Evolutionary conservation across 768 basidiomycete genomes (phyloP).

Genomic region (Phanerochaete carnosa): DNA sequence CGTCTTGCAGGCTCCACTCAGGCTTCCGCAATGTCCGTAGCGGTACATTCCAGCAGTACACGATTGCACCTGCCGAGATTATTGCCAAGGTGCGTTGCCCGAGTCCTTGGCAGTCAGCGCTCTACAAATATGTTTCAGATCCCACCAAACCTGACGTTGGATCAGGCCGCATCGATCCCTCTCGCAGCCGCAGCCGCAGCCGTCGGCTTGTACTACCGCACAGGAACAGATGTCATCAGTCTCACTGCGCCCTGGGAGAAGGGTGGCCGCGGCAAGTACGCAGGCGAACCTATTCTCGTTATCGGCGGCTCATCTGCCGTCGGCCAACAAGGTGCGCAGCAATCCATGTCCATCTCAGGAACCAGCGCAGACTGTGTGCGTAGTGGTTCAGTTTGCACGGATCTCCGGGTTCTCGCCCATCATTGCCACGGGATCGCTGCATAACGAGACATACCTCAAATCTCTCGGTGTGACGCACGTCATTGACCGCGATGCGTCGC

Average conservation of each 20-base stretch:
- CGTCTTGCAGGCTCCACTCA: conserved; percentile 3
- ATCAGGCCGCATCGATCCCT: conserved; percentile 10
- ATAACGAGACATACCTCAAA: conserved; percentile 19
- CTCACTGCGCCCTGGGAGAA: conserved; percentile 25
- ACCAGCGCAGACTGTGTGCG: conserved; percentile 8
- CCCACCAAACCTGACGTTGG: conserved; percentile 7
- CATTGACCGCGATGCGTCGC: conserved; percentile 17
- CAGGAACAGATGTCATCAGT: conserved; percentile 9
- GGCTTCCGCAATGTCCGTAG: conserved; percentile 6
- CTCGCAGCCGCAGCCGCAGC: conserved; percentile 1
- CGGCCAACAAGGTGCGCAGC: conserved; percentile 26
- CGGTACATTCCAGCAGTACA: conserved; percentile 11
- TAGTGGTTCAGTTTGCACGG: conserved; percentile 24
- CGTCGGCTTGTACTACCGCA: conserved; percentile 1
- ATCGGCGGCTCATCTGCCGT: conserved; percentile 28
- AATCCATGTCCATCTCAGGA: neutral
- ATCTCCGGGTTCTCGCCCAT: conserved; percentile 31
- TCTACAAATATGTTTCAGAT: neutral
- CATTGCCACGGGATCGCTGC: conserved; percentile 26
- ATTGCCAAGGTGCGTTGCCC: conserved; percentile 2
- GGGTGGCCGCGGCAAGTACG: conserved; percentile 27
- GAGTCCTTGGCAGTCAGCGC: neutral
- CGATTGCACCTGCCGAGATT: conserved; percentile 7
- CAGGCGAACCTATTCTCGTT: conserved; percentile 28
- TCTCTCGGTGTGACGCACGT: conserved; percentile 31